Base-by-base conservation (phyloP, 192 early-diverging fungal species). In the Phycomyces nitens region DNA sequence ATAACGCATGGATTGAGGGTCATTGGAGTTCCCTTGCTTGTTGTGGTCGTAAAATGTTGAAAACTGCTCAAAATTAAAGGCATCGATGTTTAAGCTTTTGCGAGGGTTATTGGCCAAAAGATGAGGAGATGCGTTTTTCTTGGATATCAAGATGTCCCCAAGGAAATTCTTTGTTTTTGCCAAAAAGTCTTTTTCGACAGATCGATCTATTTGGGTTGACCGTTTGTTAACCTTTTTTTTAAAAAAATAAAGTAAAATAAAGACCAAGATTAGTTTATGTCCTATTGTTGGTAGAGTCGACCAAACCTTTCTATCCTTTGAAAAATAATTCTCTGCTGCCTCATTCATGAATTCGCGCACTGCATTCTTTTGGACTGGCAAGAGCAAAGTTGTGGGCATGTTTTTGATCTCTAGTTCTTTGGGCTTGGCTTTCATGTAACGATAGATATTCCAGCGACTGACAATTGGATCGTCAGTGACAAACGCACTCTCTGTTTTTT, bases 371-470 rank as follows among this genome's bases (percentile, higher is more conserved):
- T 79, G 79, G 34, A 75, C 77, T 26, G 60, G 62, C 16, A 76
- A 56, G 8, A 80, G 67, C 26, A 80, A 74, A 29, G 65, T 70
- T 22, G 71, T 62, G 23, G 81, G 78, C 2, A 81, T 73, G 9
- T 53, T 69, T 21, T 71, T 71, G 5, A 81, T 60, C 5, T 77
- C 69, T 22, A 82, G 57, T 7, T 66, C 69, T 59, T 75, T 80
- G 11, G 84, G 82, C 20, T 76, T 66, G 0, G 80, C 68, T 24
- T 72, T 75, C n/a, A 84, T 75, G 54, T 78, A 84, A 42, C 69
- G 67, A 23, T 77, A 81, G 24, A 77, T 51, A 53, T 82, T 84
- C 76, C 78, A 80, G 20, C 77, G 60, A 68, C 80, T 76, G 14
- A 76, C 69, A 14, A 82, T 58, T 58, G 59, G 66, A 10, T 64